phyloP scores from a whole-genome alignment of 108 stramenopile species.

The Conticribra guillardii region DNA sequence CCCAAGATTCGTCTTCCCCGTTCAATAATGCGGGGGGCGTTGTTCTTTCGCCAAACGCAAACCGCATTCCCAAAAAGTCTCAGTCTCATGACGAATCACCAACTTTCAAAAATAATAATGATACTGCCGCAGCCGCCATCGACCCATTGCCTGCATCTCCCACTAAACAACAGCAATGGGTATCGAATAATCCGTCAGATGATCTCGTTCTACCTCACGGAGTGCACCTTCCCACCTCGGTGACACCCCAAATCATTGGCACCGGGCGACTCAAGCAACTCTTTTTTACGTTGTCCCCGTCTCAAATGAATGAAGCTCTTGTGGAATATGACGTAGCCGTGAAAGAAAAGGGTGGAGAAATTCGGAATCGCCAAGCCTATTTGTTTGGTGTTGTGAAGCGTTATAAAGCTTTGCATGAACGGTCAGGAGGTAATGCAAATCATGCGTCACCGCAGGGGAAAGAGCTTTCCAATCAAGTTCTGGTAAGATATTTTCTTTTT shows the following conservation, averaged over 20 bases:
- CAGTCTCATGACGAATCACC: no score
- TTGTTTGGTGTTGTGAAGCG: conserved; percentile 83
- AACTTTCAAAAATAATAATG: no score
- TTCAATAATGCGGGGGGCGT: neutral
- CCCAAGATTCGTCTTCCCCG: neutral
- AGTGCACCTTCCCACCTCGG: conserved; percentile 30
- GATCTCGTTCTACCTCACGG: conserved; percentile 22
- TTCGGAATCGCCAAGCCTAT: conserved; percentile 79
- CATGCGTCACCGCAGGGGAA: conserved; percentile 63
- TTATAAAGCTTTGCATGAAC: conserved; percentile 62
- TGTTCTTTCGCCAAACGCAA: neutral
- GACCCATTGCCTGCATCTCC: neutral
- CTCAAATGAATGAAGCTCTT: conserved; percentile 75
- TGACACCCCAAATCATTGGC: conserved; percentile 34
- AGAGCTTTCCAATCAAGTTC: conserved; percentile 60
- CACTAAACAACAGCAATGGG: neutral
- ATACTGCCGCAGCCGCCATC: neutral
- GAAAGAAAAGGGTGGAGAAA: conserved; percentile 60
- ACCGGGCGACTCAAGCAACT: conserved; percentile 5
- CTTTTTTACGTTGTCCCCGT: conserved; percentile 40
- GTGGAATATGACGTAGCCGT: conserved; percentile 80
- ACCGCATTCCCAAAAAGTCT: neutral
- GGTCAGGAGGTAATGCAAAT: conserved; percentile 11
- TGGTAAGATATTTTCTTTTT: neutral
- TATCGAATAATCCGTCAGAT: neutral